Evolutionary conservation across 495 filamentous ascomycete species (phyloP), one percentile per base, ranked within the genome.

Genomic region (Paragyromitra xinjiangensis): DNA sequence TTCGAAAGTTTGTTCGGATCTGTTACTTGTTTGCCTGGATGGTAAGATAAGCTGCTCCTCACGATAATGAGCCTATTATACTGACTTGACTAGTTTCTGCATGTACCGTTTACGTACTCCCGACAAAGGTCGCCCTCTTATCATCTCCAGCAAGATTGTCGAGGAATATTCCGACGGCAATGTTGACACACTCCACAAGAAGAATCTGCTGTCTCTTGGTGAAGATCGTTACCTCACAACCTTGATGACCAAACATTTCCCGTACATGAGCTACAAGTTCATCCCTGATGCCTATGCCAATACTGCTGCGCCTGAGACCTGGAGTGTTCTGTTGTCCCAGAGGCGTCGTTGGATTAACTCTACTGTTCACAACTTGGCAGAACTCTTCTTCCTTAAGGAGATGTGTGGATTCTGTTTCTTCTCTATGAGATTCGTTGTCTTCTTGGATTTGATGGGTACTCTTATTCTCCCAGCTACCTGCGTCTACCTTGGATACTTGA

Each of bases 361-460:
- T 1, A 99, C 95, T 26, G 89, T 99, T 64, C 95, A 99, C 87
- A 99, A 99, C 81, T 83, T 99, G 80, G 91, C 89, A 16, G 95
- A 99, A 84, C 85, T 98, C 81, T 91, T 97, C 75, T 89, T 90
- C 75, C 87, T 99, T 50, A 89, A 92, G 80, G 92, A 99, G 78
- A 90, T 99, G 83, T 99, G 95, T 82, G 95, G 95, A 68, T 99
- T 99, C 90, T 99, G 95, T 85, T 98, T 93, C 85, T 99, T 99
- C 87, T 94, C 92, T 71, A 99, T 99, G 95, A 91, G 95, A 68
- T 98, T 99, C 82, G 90, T 99, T 61, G 95, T 99, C 69, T 91
- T 99, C 78, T 90, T 99, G 78, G 95, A 99, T 87, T 89, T 99
- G 12, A 88, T 95, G 69, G 94, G 95, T 83, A 99, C 95, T 8